These are phyloP conservation scores for Exsudoporus frostii DNA, from an alignment of 768 basidiomycete genomes.

Conservation along the genomic window DNA sequence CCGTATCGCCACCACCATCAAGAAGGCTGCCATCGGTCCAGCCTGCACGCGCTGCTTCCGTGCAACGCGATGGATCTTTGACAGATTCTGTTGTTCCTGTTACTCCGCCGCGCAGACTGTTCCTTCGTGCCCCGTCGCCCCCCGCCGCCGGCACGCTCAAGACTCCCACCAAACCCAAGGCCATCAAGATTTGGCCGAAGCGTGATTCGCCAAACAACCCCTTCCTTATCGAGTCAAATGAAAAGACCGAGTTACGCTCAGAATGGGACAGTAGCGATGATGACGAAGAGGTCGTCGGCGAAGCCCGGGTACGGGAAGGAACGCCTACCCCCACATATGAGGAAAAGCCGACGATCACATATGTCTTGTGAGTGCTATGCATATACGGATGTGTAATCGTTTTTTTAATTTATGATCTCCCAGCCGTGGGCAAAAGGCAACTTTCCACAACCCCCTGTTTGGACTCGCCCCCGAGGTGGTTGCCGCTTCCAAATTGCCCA, in stretches of 20 bases:
- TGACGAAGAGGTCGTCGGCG: slow-evolving; percentile 33
- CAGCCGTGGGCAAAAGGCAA: slow-evolving; percentile 66
- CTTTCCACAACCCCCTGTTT: slow-evolving; percentile 63
- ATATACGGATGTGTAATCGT: neutral
- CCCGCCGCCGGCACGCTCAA: slow-evolving; percentile 24
- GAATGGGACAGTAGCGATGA: slow-evolving; percentile 36
- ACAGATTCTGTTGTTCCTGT: slow-evolving; percentile 17
- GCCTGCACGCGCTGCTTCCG: slow-evolving; percentile 26
- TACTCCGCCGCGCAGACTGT: slow-evolving; percentile 24
- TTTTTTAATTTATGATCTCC: slow-evolving; percentile 1
- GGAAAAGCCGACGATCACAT: slow-evolving; percentile 63
- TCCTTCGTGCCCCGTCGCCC: slow-evolving; percentile 23
- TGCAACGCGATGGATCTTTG: slow-evolving; percentile 13
- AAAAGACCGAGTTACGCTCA: slow-evolving; percentile 17
- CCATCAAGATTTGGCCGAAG: slow-evolving; percentile 33
- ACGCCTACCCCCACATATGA: slow-evolving; percentile 39
- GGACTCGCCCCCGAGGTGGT: slow-evolving; percentile 42
- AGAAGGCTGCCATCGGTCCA: slow-evolving; percentile 41
- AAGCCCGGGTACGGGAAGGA: slow-evolving; percentile 31
- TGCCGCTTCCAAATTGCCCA: slow-evolving; percentile 49
- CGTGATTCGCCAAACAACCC: slow-evolving; percentile 73
- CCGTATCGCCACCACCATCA: slow-evolving; percentile 68
- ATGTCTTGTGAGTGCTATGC: slow-evolving; percentile 61
- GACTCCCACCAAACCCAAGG: slow-evolving; percentile 40
- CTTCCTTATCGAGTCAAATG: slow-evolving; percentile 47